Conservation (phyloP, 2,329 filamentous ascomycete genomes). For the Microcyclosporella mali region DNA sequence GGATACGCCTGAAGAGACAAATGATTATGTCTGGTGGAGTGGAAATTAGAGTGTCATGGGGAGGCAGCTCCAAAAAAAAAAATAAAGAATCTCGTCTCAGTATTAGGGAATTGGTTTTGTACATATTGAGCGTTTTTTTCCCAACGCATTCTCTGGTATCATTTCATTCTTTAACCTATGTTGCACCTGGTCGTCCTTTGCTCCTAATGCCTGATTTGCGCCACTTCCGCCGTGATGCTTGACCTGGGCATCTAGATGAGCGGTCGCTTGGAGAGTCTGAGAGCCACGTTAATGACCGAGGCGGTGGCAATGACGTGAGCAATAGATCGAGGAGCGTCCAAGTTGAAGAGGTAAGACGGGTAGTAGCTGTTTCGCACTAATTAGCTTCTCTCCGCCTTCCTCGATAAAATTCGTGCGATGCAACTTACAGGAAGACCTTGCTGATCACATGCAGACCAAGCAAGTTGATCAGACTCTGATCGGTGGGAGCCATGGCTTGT, state of each 20-base stretch:
- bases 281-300: constrained; percentile 25
- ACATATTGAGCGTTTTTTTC: neutral
- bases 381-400: neutral
- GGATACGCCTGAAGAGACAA: constrained; percentile 40
- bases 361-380: constrained; percentile 15
- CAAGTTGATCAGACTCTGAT: constrained; percentile 26
- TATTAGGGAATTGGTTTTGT: neutral
- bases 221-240: neutral
- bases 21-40: constrained; percentile 43
- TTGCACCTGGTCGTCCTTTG: no score
- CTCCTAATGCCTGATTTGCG: no score
- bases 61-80: no score
- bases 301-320: constrained; percentile 25
- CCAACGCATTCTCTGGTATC: neutral
- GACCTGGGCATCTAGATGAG: constrained; percentile 9
- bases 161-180: neutral
- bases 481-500: constrained; percentile 25
- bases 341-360: constrained; percentile 24
- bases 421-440: constrained; percentile 26
- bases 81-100: no score
- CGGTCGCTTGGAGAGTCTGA: constrained; percentile 23
- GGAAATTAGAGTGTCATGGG: constrained; percentile 28
- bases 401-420: neutral
- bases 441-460: constrained; percentile 28
- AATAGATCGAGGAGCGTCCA: constrained; percentile 16